phyloP scores from a whole-genome alignment of 2,329 filamentous ascomycete species.

The Aureobasidium subglaciale region DNA sequence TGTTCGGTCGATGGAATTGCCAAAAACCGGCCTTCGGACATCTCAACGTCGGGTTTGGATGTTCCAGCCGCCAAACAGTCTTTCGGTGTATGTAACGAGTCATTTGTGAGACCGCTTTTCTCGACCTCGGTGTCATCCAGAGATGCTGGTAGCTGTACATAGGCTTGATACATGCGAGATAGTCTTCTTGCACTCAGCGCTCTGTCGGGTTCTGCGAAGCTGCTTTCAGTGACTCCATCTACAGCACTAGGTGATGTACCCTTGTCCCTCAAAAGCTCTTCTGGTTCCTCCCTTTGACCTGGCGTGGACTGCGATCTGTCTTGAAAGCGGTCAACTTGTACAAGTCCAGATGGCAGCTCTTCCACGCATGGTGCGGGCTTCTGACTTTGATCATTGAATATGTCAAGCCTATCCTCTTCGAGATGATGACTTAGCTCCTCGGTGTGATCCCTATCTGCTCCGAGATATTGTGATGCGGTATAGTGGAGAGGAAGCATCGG shows the following conservation, averaged over 20 bases:
- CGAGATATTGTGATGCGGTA: background rate
- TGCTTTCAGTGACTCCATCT: background rate
- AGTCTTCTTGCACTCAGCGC: slow-evolving; percentile 1
- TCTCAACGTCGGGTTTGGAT: background rate
- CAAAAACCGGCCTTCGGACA: background rate
- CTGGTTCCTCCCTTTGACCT: background rate
- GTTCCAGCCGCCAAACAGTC: background rate
- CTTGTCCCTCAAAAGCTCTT: background rate
- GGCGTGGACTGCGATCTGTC: background rate
- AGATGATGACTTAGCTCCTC: background rate
- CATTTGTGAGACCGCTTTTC: background rate
- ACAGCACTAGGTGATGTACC: background rate
- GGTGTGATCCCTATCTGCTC: background rate
- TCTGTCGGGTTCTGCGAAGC: background rate
- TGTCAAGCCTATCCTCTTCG: background rate
- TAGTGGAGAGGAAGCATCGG: slow-evolving; percentile 23
- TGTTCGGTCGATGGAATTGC: background rate
- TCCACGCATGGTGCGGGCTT: background rate
- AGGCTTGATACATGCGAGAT: slow-evolving; percentile 15
- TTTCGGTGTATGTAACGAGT: background rate
- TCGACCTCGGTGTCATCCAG: slow-evolving; percentile 1
- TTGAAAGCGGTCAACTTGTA: background rate
- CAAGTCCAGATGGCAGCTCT: no score
- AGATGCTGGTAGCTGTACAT: slow-evolving; percentile 9
- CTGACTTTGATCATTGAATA: background rate